Percentiles rank a stretch among this genome's conserved stretches.
phyloP scores from a whole-genome alignment of 2,329 filamentous ascomycete genomes.

The Talaromyces sp. region DNA sequence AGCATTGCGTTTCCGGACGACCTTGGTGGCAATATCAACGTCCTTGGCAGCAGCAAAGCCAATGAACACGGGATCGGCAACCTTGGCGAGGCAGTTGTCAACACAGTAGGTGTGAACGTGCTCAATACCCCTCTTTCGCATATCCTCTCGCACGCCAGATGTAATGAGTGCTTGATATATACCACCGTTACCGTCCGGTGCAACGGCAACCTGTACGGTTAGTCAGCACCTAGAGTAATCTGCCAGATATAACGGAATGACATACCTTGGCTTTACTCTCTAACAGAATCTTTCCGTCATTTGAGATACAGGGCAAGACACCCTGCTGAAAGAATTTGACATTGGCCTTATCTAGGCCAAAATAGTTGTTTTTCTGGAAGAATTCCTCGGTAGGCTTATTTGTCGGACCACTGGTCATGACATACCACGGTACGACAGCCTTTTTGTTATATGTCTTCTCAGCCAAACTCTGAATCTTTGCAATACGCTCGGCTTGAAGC shows the following conservation, averaged over 20 bases:
- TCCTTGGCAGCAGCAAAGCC: slow-evolving; percentile 84
- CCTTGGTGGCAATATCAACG: slow-evolving; percentile 96
- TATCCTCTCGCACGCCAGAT: slow-evolving; percentile 77
- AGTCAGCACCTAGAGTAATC: slow-evolving; percentile 15
- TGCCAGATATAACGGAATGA: background rate
- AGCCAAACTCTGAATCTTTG: slow-evolving; percentile 78
- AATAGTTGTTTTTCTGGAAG: slow-evolving; percentile 86
- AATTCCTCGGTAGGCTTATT: slow-evolving; percentile 87
- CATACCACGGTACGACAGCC: slow-evolving; percentile 88
- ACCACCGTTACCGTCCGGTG: slow-evolving; percentile 94
- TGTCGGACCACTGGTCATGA: slow-evolving; percentile 98
- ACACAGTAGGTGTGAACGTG: slow-evolving; percentile 98
- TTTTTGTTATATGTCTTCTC: slow-evolving; percentile 63
- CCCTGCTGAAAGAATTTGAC: slow-evolving; percentile 95
- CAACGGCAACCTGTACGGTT: slow-evolving; percentile 68
- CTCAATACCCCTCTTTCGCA: slow-evolving; percentile 82
- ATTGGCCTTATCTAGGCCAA: slow-evolving; percentile 80
- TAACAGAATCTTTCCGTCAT: slow-evolving; percentile 94
- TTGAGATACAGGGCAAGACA: slow-evolving; percentile 92
- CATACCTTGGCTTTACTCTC: slow-evolving; percentile 77
- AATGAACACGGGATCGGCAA: slow-evolving; percentile 94
- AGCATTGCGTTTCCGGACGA: slow-evolving; percentile 96
- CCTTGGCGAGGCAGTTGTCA: slow-evolving; percentile 98
- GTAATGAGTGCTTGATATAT: slow-evolving; percentile 88
- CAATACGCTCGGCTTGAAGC: slow-evolving; percentile 92